Evolutionary conservation across 1,284 basidiomycete species (phyloP).

Genomic region (Cryptococcus hybrid): DNA sequence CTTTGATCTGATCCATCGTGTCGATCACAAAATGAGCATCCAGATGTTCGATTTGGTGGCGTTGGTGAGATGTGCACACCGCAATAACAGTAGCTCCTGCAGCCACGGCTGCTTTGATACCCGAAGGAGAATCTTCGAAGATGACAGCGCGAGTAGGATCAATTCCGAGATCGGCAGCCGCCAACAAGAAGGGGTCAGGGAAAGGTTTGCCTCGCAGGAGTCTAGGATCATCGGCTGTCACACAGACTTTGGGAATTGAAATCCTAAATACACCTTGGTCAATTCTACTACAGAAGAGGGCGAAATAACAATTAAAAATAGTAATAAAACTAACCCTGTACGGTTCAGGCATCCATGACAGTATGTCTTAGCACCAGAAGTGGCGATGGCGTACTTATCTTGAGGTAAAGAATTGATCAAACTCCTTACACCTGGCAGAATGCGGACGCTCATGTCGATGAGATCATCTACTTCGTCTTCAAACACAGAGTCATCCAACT

Average conservation of each 20-base stretch:
- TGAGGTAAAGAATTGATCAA: slow-evolving; percentile 68
- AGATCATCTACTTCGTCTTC: slow-evolving; percentile 56
- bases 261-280: slow-evolving; percentile 57
- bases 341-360: slow-evolving; percentile 25
- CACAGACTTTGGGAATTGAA: slow-evolving; percentile 66
- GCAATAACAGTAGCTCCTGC: slow-evolving; percentile 72
- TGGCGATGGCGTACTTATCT: slow-evolving; percentile 69
- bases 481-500: slow-evolving; percentile 34
- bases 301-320: too few relatives aligned
- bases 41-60: slow-evolving; percentile 60
- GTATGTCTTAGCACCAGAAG: slow-evolving; percentile 72
- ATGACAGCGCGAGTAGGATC: slow-evolving; percentile 57
- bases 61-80: slow-evolving; percentile 60
- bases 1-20: slow-evolving; percentile 60
- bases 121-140: slow-evolving; percentile 71
- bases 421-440: slow-evolving; percentile 67
- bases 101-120: slow-evolving; percentile 69
- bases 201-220: slow-evolving; percentile 58
- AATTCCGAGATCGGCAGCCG: slow-evolving; percentile 67
- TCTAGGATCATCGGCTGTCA: slow-evolving; percentile 70
- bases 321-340: slow-evolving; percentile 18
- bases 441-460: slow-evolving; percentile 68
- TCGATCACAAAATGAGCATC: slow-evolving; percentile 68
- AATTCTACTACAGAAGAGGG: neutral
- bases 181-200: slow-evolving; percentile 71